Percentiles rank a stretch among this genome's conserved stretches.
phyloP scores from a whole-genome alignment of 192 early-diverging fungal genomes.

The Lunasporangiospora selenospora region DNA sequence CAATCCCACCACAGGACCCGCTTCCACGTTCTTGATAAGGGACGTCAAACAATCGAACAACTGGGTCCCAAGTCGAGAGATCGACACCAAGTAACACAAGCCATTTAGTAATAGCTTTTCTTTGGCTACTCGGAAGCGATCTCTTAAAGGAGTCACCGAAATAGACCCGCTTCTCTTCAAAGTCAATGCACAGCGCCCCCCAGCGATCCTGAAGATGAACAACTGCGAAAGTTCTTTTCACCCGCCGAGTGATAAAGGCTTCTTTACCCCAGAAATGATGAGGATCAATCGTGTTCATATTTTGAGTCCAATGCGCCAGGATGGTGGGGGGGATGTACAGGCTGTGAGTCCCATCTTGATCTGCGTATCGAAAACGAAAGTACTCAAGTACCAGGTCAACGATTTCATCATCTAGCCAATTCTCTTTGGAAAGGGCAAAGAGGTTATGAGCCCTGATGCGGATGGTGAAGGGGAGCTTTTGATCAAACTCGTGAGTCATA shows the following conservation, averaged over 20 bases:
- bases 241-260: too few relatives aligned
- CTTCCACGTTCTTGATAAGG: too few relatives aligned
- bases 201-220: neutral
- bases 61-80: neutral
- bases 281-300: too few relatives aligned
- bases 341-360: too few relatives aligned
- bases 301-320: too few relatives aligned
- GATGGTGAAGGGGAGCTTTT: too few relatives aligned
- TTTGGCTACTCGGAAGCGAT: neutral
- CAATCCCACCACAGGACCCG: conserved; percentile 2
- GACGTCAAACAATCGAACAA: neutral
- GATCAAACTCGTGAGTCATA: neutral
- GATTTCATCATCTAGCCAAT: neutral
- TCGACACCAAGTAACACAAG: neutral
- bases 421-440: neutral
- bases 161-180: neutral
- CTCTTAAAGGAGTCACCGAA: neutral
- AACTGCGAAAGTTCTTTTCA: neutral
- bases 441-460: too few relatives aligned
- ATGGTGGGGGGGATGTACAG: too few relatives aligned
- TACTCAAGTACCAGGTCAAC: neutral
- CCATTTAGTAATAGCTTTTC: conserved; percentile 4
- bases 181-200: neutral
- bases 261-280: too few relatives aligned
- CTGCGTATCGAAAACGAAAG: neutral